Evolutionary conservation across 2,329 filamentous ascomycete genomes (phyloP), one percentile per base, ranked within the genome.

Genomic region (Penicillium sp.): DNA sequence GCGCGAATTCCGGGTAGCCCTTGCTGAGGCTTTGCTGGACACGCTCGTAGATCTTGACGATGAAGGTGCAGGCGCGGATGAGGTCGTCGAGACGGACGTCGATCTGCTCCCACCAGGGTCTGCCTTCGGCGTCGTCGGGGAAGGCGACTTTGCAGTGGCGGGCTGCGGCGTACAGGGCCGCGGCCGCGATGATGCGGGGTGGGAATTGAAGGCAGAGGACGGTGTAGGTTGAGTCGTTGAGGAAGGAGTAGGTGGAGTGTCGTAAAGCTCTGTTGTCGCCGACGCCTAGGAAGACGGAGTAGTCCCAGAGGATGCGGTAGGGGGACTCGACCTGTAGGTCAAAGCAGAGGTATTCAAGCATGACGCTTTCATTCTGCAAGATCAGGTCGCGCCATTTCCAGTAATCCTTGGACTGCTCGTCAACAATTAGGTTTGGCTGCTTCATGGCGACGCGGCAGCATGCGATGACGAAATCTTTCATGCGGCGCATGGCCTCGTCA

Each of bases 331-430:
- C 82, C 74, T 92, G 91, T 45, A 99, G 81, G 72, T 99, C 94
- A 73, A 99, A 99, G 59, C 92, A 97, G 19, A 99, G 81, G 45
- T 87, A 86, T 73, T 97, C 94, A 16, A 99, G 83, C 78, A 99
- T 89, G 43, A 93, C 80, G 72, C 97, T 94, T 76, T 99, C 94
- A 70, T 95, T 91, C 63, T 89, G 88, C 15, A 97, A 79, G 56
- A 99, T 96, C 57, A 89, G 94, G 71, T 99, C 94, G 60, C 92
- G 86, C 94, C 94, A 99, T 69, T 90, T 86, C 94, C 94, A 99
- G 72, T 94, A 99, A 71, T 99, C 94, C 70, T 97, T 97, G 65
- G 90, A 95, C 74, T 97, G 92, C 75, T 97, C 94, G 71, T 99
- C 94, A 51, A 97, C 90, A 53, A 93, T 81, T 58, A 97, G 84